Evolutionary conservation across 2,329 filamentous ascomycete species (phyloP).

Genomic region (Calonectria crousiana): DNA sequence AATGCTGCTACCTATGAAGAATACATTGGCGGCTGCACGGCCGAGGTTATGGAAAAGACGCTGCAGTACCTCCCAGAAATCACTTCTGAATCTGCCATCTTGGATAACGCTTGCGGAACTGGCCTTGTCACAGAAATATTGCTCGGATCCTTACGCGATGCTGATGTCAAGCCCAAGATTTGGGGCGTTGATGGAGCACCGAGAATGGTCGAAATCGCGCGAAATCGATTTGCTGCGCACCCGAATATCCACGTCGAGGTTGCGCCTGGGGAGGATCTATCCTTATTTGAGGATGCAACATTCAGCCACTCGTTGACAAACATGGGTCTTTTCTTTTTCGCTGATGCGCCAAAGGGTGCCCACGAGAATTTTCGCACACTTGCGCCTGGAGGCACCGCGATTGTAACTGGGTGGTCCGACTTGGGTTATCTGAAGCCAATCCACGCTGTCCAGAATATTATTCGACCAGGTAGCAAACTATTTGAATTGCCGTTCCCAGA

Average conservation of each 20-base stretch:
- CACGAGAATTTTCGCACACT: constrained; percentile 54
- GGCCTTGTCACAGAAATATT: neutral
- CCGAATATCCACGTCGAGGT: neutral
- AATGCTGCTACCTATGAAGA: neutral
- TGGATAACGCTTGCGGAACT: constrained; percentile 13
- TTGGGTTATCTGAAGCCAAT: constrained; percentile 32
- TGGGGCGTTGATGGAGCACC: constrained; percentile 9
- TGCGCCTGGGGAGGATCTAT: neutral
- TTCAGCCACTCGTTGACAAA: constrained; percentile 55
- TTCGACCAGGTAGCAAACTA: constrained; percentile 26
- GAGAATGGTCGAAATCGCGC: neutral
- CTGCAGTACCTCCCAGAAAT: neutral
- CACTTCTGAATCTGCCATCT: neutral
- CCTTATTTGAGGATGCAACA: neutral
- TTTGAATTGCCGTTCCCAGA: constrained; percentile 28
- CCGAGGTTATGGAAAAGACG: neutral
- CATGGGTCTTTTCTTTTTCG: constrained; percentile 54
- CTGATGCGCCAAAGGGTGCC: constrained; percentile 46
- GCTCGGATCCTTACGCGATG: neutral
- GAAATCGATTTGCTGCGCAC: neutral
- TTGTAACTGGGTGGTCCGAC: constrained; percentile 48
- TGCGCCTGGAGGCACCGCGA: constrained; percentile 49
- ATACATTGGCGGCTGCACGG: neutral
- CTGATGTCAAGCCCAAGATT: neutral
- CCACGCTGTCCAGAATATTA: constrained; percentile 23